These are phyloP conservation scores for Nyssa sinensis DNA, from an alignment of 148 eudicot species.

Conservation along the genomic window DNA sequence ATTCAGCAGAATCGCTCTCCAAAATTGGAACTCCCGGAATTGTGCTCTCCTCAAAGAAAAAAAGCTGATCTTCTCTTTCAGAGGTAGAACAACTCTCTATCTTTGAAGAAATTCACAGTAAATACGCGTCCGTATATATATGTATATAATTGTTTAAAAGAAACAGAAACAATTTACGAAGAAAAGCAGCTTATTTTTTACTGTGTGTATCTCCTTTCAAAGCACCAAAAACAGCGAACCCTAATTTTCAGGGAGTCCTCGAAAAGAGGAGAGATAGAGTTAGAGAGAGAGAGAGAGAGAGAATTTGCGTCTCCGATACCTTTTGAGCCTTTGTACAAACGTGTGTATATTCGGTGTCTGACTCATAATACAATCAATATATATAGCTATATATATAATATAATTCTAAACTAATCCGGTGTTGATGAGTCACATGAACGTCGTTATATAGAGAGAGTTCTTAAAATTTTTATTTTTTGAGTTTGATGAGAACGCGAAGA, in stretches of 20 bases:
- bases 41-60: background rate
- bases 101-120: background rate
- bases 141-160: background rate
- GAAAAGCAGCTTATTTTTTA: background rate
- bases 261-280: background rate
- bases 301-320: constrained; percentile 2
- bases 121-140: background rate
- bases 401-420: background rate
- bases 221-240: background rate
- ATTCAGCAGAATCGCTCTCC: background rate
- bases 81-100: background rate
- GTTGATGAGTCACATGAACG: background rate
- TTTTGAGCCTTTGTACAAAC: background rate
- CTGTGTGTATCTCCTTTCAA: too few relatives aligned
- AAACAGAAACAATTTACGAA: background rate
- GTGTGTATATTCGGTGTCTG: background rate
- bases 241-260: background rate
- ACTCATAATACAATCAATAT: background rate
- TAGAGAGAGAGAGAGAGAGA: background rate
- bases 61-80: background rate
- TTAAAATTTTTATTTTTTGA: too few relatives aligned
- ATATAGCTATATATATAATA: too few relatives aligned
- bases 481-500: too few relatives aligned
- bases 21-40: constrained; percentile 4
- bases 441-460: background rate